phyloP scores from a whole-genome alignment of 2,329 filamentous ascomycete genomes.

The Rosellinia necatrix region DNA sequence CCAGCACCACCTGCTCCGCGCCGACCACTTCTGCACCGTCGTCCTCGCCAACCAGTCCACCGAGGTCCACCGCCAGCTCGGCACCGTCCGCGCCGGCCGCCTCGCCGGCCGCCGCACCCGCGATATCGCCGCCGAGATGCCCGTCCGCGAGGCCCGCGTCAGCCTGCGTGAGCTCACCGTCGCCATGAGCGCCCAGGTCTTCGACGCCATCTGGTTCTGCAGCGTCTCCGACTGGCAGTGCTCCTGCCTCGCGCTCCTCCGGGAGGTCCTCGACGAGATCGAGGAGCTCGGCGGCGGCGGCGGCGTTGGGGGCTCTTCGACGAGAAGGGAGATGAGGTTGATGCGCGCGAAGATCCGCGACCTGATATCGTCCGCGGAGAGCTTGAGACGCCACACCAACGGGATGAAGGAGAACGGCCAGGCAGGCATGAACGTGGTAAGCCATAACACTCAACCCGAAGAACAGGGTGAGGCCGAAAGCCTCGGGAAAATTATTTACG shows the following conservation, averaged over 20 bases:
- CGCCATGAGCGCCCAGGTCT: constrained; percentile 5
- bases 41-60: neutral
- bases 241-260: constrained; percentile 1
- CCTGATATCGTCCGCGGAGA: constrained; percentile 1
- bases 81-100: constrained; percentile 9
- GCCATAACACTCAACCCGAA: too few relatives aligned
- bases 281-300: too few relatives aligned
- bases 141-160: constrained; percentile 10
- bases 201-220: constrained; percentile 14
- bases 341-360: constrained; percentile 6
- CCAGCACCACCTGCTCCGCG: constrained; percentile 17
- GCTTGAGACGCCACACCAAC: neutral
- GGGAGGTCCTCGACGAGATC: neutral
- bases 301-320: neutral
- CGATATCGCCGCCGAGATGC: constrained; percentile 2
- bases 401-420: constrained; percentile 9
- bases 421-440: constrained; percentile 10
- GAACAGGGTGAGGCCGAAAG: too few relatives aligned
- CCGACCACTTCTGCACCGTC: constrained; percentile 11
- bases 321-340: neutral
- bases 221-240: constrained; percentile 11
- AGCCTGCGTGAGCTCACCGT: constrained; percentile 6
- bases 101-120: neutral
- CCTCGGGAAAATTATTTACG: too few relatives aligned
- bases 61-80: constrained; percentile 8